Evolutionary conservation across 164 flowering plant genomes (phyloP), one percentile per base, ranked within the genome.

Genomic region (Santalum album): DNA sequence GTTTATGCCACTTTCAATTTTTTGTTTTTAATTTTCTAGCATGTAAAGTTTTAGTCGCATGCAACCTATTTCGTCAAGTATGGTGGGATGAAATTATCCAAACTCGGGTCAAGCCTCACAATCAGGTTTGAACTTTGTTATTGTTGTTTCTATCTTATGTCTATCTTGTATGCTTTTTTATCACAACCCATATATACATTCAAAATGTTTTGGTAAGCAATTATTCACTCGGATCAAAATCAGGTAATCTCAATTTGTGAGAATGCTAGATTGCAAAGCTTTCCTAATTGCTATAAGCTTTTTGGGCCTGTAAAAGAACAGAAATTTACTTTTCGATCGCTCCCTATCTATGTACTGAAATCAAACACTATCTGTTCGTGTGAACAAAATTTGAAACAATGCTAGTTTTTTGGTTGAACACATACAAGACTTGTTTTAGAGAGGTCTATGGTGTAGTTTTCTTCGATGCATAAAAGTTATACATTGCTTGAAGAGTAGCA

Each of bases 51-150:
- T 44, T 12, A 3, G 19, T 25, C 3, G 19, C 15, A 0, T 70
- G 56, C 49, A 92, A 94, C 54, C 98, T 96, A 1, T 94, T 94
- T 65, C 82, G 65, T 0, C 80, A 95, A 6, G 21, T 87, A 12
- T 88, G 96, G 95, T 86, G 84, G 81, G 96, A 91, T 64, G 90
- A 86, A 26, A 86, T 77, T 21, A 90, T 91, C 0, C 75, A 96
- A 1, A 91, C 98, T 0, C 95, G 98, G 32, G 92, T 96, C 0
- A 87, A 91, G 35, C 98, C 98, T 0, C 98, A 91, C 27, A 91
- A 91, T 38, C 98, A 91, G 78, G 94, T 85, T 3, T 29, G n/a
- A n/a, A n/a, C n/a, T n/a, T n/a, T n/a, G n/a, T n/a, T n/a, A n/a
- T n/a, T n/a, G n/a, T n/a, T n/a, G n/a, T n/a, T n/a, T n/a, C n/a